Conservation (phyloP, 2,329 filamentous ascomycete species). For the Coleophoma cylindrospora region DNA sequence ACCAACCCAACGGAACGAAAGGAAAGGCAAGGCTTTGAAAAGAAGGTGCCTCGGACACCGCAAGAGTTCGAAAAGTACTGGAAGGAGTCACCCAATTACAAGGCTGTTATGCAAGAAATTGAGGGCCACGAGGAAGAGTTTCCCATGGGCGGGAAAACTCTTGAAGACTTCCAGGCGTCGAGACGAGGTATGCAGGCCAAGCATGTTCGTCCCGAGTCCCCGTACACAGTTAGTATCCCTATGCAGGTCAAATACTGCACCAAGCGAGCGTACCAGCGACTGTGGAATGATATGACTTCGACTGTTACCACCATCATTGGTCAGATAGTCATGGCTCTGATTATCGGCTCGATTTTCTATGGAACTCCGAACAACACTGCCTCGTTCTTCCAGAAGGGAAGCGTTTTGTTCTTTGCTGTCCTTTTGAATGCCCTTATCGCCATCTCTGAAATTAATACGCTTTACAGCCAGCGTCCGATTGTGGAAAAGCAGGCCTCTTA, state of each 20-base stretch:
- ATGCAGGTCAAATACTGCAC: constrained; percentile 79
- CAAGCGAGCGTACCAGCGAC: constrained; percentile 72
- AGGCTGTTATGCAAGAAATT: constrained; percentile 39
- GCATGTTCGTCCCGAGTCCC: constrained; percentile 61
- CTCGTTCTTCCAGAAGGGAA: constrained; percentile 58
- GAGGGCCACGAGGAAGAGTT: constrained; percentile 43
- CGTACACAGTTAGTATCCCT: constrained; percentile 73
- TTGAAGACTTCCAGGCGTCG: constrained; percentile 33
- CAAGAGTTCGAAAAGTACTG: constrained; percentile 51
- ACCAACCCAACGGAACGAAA: constrained; percentile 58
- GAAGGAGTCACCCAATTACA: constrained; percentile 38
- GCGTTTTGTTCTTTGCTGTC: constrained; percentile 64
- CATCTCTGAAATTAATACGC: constrained; percentile 59
- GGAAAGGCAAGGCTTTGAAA: constrained; percentile 49
- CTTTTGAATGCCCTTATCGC: constrained; percentile 63
- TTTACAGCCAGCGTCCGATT: constrained; percentile 84
- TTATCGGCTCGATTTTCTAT: constrained; percentile 62
- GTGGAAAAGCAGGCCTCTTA: constrained; percentile 88
- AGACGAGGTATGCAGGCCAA: constrained; percentile 35
- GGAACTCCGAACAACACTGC: constrained; percentile 46
- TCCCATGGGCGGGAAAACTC: constrained; percentile 26
- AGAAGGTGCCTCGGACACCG: constrained; percentile 49
- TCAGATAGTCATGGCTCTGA: constrained; percentile 48
- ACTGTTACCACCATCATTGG: constrained; percentile 42
- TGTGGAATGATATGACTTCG: constrained; percentile 71